Conservation (phyloP, 2,329 filamentous ascomycete species). For the Fusarium sp. region DNA sequence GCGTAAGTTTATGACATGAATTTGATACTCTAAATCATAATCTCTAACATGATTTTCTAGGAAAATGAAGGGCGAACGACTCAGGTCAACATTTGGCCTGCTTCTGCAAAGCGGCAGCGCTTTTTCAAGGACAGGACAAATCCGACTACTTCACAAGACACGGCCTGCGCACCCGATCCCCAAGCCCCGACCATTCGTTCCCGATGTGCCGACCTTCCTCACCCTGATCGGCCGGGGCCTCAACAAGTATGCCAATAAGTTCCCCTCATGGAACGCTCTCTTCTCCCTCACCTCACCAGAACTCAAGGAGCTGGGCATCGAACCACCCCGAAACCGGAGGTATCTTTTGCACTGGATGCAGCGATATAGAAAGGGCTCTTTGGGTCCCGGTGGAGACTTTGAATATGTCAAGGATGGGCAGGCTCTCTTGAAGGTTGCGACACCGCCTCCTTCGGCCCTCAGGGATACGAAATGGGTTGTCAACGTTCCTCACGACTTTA, state of each 20-base stretch:
- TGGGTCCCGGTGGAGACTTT: slow-evolving; percentile 86
- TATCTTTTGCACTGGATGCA: slow-evolving; percentile 92
- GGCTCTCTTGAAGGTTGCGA: slow-evolving; percentile 64
- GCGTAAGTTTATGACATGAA: slow-evolving; percentile 18
- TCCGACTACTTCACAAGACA: slow-evolving; percentile 59
- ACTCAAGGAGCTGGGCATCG: slow-evolving; percentile 85
- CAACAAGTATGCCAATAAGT: slow-evolving; percentile 84
- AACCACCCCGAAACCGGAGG: slow-evolving; percentile 82
- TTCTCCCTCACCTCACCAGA: slow-evolving; percentile 84
- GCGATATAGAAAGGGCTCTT: slow-evolving; percentile 80
- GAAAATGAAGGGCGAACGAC: slow-evolving; percentile 50
- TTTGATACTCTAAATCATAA: neutral
- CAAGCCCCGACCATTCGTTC: slow-evolving; percentile 83
- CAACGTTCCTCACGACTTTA: slow-evolving; percentile 63
- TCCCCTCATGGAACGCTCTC: slow-evolving; percentile 89
- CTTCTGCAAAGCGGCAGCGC: slow-evolving; percentile 48
- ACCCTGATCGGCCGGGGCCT: slow-evolving; percentile 90
- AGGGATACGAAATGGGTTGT: slow-evolving; percentile 64
- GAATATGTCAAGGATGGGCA: slow-evolving; percentile 72
- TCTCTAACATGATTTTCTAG: slow-evolving; percentile 25
- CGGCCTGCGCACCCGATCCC: slow-evolving; percentile 63
- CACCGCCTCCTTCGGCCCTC: slow-evolving; percentile 51
- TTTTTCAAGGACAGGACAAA: slow-evolving; percentile 51
- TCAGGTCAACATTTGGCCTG: slow-evolving; percentile 50
- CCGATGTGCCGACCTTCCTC: slow-evolving; percentile 87